These are phyloP conservation scores for Astrothelium subdiscretum DNA, from an alignment of 495 filamentous ascomycete species.

Conservation along the genomic window DNA sequence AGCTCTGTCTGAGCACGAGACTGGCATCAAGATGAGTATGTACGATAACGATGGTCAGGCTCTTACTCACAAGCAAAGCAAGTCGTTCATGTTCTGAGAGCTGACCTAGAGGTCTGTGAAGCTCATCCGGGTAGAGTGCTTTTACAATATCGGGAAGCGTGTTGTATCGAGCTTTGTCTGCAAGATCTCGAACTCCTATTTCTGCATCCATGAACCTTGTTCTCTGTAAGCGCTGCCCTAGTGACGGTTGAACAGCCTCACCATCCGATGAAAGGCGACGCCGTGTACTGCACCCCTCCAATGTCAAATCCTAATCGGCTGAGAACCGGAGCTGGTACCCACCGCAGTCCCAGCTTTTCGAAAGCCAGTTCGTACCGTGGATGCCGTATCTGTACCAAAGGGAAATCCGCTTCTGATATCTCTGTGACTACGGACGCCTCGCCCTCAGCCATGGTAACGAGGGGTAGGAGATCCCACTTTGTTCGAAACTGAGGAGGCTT, in stretches of 20 bases:
- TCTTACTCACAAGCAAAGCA: slow-evolving; percentile 2
- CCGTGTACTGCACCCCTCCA: slow-evolving; percentile 25
- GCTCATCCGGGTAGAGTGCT: background rate
- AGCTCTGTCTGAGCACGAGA: slow-evolving; percentile 20
- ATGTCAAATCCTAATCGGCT: slow-evolving; percentile 23
- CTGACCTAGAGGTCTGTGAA: slow-evolving; percentile 14
- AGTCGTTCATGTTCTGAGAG: slow-evolving; percentile 21
- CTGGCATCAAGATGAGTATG: background rate
- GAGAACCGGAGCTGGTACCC: slow-evolving; percentile 19
- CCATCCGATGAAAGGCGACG: slow-evolving; percentile 24
- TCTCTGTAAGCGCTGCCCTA: background rate
- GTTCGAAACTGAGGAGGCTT: slow-evolving; percentile 14
- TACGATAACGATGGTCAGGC: background rate
- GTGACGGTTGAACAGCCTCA: background rate
- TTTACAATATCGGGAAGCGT: background rate
- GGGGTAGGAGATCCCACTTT: slow-evolving; percentile 23
- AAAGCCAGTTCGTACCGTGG: slow-evolving; percentile 15
- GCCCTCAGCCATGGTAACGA: slow-evolving; percentile 23
- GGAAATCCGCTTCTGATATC: slow-evolving; percentile 9
- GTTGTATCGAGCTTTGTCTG: slow-evolving; percentile 3
- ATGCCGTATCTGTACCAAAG: slow-evolving; percentile 17
- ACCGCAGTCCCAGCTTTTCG: slow-evolving; percentile 18
- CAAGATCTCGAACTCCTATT: slow-evolving; percentile 7
- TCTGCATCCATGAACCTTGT: slow-evolving; percentile 11
- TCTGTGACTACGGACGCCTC: slow-evolving; percentile 17